Base-by-base conservation (phyloP, 2,329 filamentous ascomycete species). In the Elsinoe batatas region DNA sequence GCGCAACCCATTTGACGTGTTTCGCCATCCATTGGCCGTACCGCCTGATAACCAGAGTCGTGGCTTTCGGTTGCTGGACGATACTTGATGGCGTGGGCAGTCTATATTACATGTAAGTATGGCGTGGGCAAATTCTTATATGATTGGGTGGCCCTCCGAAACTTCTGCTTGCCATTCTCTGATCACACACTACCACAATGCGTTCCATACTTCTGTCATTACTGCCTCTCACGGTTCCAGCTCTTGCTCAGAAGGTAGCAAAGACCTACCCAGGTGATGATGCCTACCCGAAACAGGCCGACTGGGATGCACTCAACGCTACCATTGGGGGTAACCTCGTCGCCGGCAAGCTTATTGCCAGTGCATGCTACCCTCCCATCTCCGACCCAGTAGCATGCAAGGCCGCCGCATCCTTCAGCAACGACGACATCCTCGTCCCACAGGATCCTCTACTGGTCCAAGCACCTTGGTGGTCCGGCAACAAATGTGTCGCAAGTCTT, bases 301-400 rank as follows among this genome's bases (percentile, higher is more conserved):
- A 49, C 2, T 59, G 60, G 58, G 33, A 17, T 15, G 47, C 51
- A 18, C 53, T 61, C 15, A 49, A 60, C 5, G 6, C 35, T 10
- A 56, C 36, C 18, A 56, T 57, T 11, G 18, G n/a, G 5, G 60
- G 60, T 26, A 56, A 38, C 15, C 46, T 61, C 33, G 35, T 61
- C 18, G 47, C 53, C 36, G 49, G 49, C 7, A 17, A 43, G 10
- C 59, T 58, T 15, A 43, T 47, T 22, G 55, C 59, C 22, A 53
- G 54, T 12, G 22, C 50, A 18, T 61, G 59, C 58, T 61, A 59
- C 38, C 15, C 32, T 17, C 54, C 57, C 32, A 44, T 50, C 15
- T 55, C 54, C 13, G 55, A 58, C 32, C 30, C 43, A 22, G 46
- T 51, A 12, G 56, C 56, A 22, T 61, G 59, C 46, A 35, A 38